A percentile compares a stretch with the other conserved stretches of the same genome.
phyloP scores from a whole-genome alignment of 805 yeast genomes.

The Teunomyces kruisii region DNA sequence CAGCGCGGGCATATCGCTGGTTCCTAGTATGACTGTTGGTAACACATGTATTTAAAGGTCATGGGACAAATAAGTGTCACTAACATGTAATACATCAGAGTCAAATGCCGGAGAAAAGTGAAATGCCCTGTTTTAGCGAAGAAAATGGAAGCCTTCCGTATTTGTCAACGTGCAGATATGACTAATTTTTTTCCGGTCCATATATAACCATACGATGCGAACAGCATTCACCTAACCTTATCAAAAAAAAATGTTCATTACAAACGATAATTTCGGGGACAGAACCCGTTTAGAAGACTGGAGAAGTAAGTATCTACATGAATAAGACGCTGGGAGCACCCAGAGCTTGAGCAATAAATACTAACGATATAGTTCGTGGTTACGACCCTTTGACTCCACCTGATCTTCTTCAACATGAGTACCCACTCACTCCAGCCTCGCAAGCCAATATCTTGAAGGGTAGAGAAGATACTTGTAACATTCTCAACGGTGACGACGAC shows the following conservation, averaged over 20 bases:
- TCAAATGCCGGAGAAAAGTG: background rate
- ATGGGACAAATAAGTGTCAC: too few relatives aligned
- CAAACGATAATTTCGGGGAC: constrained; percentile 83
- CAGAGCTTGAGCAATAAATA: background rate
- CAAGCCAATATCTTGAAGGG: constrained; percentile 68
- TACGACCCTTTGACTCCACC: constrained; percentile 97
- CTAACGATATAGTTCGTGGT: constrained; percentile 54
- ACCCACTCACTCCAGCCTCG: constrained; percentile 61
- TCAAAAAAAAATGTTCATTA: constrained; percentile 62
- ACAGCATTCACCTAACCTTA: background rate
- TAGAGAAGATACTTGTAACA: constrained; percentile 69
- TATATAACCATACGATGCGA: background rate
- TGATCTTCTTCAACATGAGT: constrained; percentile 84
- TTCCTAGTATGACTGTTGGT: too few relatives aligned
- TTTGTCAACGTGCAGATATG: constrained; percentile 1
- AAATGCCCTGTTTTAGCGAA: too few relatives aligned
- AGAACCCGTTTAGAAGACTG: constrained; percentile 61
- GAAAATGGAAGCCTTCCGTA: background rate
- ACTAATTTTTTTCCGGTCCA: background rate
- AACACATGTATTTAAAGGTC: background rate
- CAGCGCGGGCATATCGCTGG: too few relatives aligned
- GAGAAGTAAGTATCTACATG: constrained; percentile 42
- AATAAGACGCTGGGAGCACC: too few relatives aligned
- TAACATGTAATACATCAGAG: too few relatives aligned
- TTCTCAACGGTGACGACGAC: constrained; percentile 82